Percentiles rank a stretch among this genome's conserved stretches.
Evolutionary conservation across 2,329 filamentous ascomycete species (phyloP).

Genomic region (Macrophomina tecta): DNA sequence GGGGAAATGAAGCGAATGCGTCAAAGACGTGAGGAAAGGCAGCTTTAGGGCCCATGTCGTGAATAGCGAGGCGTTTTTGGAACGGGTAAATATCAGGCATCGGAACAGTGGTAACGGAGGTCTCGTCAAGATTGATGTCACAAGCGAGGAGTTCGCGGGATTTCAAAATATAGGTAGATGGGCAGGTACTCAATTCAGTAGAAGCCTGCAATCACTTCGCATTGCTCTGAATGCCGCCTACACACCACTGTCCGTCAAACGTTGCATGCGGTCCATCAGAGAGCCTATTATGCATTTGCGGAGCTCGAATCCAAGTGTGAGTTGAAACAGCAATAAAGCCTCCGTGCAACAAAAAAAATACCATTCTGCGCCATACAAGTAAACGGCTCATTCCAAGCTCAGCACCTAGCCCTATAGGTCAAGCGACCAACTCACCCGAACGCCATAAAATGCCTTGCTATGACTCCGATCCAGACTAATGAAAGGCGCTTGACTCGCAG

Average conservation of each 20-base stretch:
- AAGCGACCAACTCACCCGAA: neutral
- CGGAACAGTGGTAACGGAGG: neutral
- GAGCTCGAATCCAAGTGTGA: neutral
- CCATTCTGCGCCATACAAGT: too few species aligned
- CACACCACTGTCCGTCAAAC: too few species aligned
- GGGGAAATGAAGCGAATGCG: neutral
- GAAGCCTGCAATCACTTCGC: too few species aligned
- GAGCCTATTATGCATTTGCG: too few species aligned
- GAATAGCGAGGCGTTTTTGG: neutral
- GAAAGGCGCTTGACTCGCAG: neutral
- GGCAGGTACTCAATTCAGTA: too few species aligned
- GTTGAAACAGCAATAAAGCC: neutral
- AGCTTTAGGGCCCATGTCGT: neutral
- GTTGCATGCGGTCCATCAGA: too few species aligned
- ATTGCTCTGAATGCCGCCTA: too few species aligned
- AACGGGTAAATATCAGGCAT: neutral
- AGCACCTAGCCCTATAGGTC: neutral
- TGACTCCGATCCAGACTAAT: neutral
- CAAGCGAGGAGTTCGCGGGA: too few species aligned
- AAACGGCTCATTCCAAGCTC: too few species aligned
- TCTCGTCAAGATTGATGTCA: too few species aligned
- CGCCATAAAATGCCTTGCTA: conserved; percentile 3
- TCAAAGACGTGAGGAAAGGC: neutral
- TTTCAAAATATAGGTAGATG: too few species aligned
- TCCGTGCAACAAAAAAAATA: neutral